Evolutionary conservation across 2,329 filamentous ascomycete species (phyloP).

Genomic region (Penicillium freii): DNA sequence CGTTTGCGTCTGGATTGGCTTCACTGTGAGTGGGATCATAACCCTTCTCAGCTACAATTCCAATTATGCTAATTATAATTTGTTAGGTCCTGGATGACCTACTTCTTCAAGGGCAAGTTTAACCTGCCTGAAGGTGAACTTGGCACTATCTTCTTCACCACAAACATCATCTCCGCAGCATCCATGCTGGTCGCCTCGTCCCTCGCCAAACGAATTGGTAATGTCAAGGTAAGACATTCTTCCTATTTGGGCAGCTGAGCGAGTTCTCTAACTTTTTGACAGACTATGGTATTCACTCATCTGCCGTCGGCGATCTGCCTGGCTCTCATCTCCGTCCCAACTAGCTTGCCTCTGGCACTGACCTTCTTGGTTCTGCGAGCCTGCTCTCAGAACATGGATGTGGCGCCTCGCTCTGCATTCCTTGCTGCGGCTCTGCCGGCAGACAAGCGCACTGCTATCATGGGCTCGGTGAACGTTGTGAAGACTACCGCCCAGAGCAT

Average conservation of each 20-base stretch:
- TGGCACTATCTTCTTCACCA: constrained; percentile 54
- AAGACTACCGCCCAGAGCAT: constrained; percentile 64
- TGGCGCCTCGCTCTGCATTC: constrained; percentile 68
- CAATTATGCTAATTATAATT: constrained; percentile 25
- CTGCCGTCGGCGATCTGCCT: constrained; percentile 67
- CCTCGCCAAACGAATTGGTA: constrained; percentile 62
- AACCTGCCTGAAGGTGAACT: constrained; percentile 52
- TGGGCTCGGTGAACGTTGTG: constrained; percentile 68
- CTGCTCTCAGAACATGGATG: constrained; percentile 66
- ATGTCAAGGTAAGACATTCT: constrained; percentile 44
- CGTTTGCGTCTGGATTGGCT: constrained; percentile 68
- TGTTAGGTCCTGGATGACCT: constrained; percentile 51
- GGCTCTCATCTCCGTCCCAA: constrained; percentile 60
- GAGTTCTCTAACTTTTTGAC: constrained; percentile 14
- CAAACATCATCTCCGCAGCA: constrained; percentile 43
- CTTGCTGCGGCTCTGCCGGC: constrained; percentile 64
- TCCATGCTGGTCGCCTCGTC: constrained; percentile 56
- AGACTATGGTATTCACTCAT: constrained; percentile 75
- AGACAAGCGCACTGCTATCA: constrained; percentile 66
- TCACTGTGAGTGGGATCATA: constrained; percentile 50
- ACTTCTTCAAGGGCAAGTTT: constrained; percentile 58
- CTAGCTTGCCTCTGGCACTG: constrained; percentile 54
- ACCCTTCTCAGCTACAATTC: constrained; percentile 16
- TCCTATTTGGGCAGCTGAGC: not conserved
- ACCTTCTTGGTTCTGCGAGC: constrained; percentile 62